Evolutionary conservation across 164 flowering plant genomes (phyloP).

Genomic region (Stephania cephalantha): DNA sequence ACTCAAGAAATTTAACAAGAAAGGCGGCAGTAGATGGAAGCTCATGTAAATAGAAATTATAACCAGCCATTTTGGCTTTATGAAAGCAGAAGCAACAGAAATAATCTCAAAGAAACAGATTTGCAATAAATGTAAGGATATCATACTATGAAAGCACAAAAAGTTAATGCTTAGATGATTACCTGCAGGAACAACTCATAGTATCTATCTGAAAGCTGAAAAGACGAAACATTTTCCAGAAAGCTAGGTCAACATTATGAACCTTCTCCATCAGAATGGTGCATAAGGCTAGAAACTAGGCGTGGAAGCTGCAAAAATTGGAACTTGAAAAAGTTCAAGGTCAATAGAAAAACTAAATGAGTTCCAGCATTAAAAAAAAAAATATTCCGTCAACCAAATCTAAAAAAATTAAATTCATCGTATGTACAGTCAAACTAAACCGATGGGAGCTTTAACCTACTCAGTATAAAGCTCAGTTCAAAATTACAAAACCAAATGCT

Average conservation of each 20-base stretch:
- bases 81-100: too few relatives aligned
- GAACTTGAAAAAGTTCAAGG: background rate
- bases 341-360: background rate
- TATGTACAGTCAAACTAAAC: background rate
- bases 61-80: background rate
- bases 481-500: background rate
- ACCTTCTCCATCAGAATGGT: background rate
- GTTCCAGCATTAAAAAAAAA: background rate
- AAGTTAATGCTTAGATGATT: background rate
- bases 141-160: background rate
- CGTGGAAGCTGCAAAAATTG: background rate
- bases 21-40: slow-evolving; percentile 57
- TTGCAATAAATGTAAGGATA: background rate
- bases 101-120: background rate
- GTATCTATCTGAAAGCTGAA: background rate
- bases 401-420: background rate
- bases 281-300: background rate
- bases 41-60: slow-evolving; percentile 15
- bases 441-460: background rate
- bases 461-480: background rate
- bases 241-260: background rate
- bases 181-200: background rate
- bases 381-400: background rate
- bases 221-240: background rate
- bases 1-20: slow-evolving; percentile 47